Percentiles rank a stretch among this genome's conserved stretches.
phyloP scores from a whole-genome alignment of 805 yeast genomes.

The Ogataea corticis region DNA sequence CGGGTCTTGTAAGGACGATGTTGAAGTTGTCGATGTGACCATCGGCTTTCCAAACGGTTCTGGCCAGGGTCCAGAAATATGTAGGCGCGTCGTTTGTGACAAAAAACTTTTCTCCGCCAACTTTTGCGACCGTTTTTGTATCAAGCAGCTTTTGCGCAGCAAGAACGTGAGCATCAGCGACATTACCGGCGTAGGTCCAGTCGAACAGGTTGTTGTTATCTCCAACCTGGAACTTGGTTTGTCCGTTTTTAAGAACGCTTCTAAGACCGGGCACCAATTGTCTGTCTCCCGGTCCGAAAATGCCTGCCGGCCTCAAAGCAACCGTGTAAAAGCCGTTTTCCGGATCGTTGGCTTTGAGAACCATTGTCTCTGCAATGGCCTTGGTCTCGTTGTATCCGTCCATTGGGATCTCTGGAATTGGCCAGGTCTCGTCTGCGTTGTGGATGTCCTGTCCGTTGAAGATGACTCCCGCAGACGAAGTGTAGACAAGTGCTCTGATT shows the following conservation, averaged over 20 bases:
- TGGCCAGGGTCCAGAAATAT: slow-evolving; percentile 95
- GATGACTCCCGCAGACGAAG: slow-evolving; percentile 96
- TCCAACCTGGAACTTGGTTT: slow-evolving; percentile 91
- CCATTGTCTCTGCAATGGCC: slow-evolving; percentile 85
- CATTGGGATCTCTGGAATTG: slow-evolving; percentile 89
- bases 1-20: slow-evolving; percentile 66
- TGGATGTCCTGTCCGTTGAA: slow-evolving; percentile 92
- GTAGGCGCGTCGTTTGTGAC: slow-evolving; percentile 93
- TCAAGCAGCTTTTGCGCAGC: slow-evolving; percentile 79
- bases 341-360: slow-evolving; percentile 68
- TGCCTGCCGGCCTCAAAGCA: slow-evolving; percentile 95
- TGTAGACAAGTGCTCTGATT: slow-evolving; percentile 77
- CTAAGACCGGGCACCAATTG: slow-evolving; percentile 93
- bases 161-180: slow-evolving; percentile 92
- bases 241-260: slow-evolving; percentile 77
- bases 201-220: slow-evolving; percentile 92
- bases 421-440: slow-evolving; percentile 94
- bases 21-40: slow-evolving; percentile 74
- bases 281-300: slow-evolving; percentile 98
- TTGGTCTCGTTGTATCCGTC: slow-evolving; percentile 96
- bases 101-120: slow-evolving; percentile 87
- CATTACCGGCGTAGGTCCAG: slow-evolving; percentile 98
- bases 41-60: slow-evolving; percentile 96
- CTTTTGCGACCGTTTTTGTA: slow-evolving; percentile 39
- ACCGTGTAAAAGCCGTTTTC: slow-evolving; percentile 64